Percentiles rank a stretch among this genome's conserved stretches.
phyloP scores from a whole-genome alignment of 176 grass and related monocot species.

The Triticum aestivum region IWGSC_CS_RefSeq_v2.1 NC_057813.1:156417009-156417508 shows the following conservation, averaged over 20 bases:
- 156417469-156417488: neutral
- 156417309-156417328: neutral
- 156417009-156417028: too few species aligned
- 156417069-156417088: neutral
- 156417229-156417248: constrained; percentile 36
- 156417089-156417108: neutral
- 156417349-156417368: neutral
- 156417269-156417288: neutral
- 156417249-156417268: constrained; percentile 37
- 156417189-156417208: constrained; percentile 3
- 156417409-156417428: neutral
- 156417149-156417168: constrained; percentile 20
- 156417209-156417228: constrained; percentile 47
- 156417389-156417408: neutral
- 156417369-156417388: too few species aligned
- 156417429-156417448: too few species aligned
- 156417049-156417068: neutral
- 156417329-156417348: neutral
- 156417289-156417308: neutral
- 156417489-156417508: neutral
- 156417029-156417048: neutral
- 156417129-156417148: constrained; percentile 30
- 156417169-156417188: constrained; percentile 34
- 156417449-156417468: too few species aligned
- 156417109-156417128: neutral